phyloP scores from a whole-genome alignment of 1,284 basidiomycete genomes.

The Kalmanozyma brasiliensis region DNA sequence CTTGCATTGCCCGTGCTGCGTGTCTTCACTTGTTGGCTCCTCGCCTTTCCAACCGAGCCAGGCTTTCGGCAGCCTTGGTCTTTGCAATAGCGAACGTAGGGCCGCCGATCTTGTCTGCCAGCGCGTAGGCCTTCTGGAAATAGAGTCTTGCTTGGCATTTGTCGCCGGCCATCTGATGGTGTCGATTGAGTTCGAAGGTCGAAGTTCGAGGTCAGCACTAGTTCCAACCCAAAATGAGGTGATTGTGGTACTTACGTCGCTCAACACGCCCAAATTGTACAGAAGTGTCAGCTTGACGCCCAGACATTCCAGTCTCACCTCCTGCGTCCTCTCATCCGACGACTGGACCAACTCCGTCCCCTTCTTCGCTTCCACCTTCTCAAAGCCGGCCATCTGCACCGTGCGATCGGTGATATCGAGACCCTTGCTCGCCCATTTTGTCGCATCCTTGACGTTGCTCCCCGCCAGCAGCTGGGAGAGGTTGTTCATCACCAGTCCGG shows the following conservation, averaged over 20 bases:
- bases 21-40: constrained; percentile 18
- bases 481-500: constrained; percentile 66
- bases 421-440: constrained; percentile 63
- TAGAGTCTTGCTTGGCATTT: constrained; percentile 49
- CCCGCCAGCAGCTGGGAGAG: constrained; percentile 61
- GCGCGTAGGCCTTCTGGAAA: constrained; percentile 50
- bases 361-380: constrained; percentile 2
- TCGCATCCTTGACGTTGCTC: constrained; percentile 50
- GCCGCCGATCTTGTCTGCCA: constrained; percentile 29
- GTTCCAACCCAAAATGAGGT: too few relatives aligned
- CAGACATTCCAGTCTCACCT: constrained; percentile 58
- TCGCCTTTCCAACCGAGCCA: constrained; percentile 39
- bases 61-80: constrained; percentile 33
- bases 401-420: constrained; percentile 60
- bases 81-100: constrained; percentile 25
- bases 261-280: constrained; percentile 61
- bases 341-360: constrained; percentile 34
- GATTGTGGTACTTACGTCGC: constrained; percentile 30
- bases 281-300: constrained; percentile 62
- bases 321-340: constrained; percentile 37
- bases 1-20: too few relatives aligned
- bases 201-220: too few relatives aligned
- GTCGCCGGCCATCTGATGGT: constrained; percentile 38
- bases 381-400: constrained; percentile 53
- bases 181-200: not conserved